Percentiles rank a stretch among this genome's conserved stretches.
Conservation (phyloP, 2,329 filamentous ascomycete genomes). For the Aspergillus neotritici region DNA sequence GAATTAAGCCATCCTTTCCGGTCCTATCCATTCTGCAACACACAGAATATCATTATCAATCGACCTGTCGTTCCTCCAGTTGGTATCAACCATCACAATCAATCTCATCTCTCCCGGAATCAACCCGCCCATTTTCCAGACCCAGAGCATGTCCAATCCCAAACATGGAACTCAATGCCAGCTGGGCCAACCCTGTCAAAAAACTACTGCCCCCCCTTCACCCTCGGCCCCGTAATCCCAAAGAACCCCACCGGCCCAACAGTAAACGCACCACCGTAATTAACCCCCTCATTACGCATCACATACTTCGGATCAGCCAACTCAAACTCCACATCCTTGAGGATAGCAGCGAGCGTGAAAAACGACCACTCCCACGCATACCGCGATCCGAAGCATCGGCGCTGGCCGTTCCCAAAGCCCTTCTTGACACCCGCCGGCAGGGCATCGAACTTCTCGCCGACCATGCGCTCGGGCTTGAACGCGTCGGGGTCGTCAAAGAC, state of each 20-base stretch:
- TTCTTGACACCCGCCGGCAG: conserved; percentile 62
- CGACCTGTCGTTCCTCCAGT: no score
- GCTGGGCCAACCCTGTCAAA: no score
- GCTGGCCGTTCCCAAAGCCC: conserved; percentile 65
- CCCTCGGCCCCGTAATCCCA: conserved; percentile 12
- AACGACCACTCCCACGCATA: conserved; percentile 72
- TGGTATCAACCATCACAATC: no score
- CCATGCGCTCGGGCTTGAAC: conserved; percentile 67
- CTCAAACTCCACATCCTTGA: conserved; percentile 66
- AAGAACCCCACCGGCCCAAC: conserved; percentile 45
- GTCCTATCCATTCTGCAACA: no score
- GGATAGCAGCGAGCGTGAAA: conserved; percentile 55
- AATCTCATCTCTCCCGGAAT: no score
- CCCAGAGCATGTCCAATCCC: no score
- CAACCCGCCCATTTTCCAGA: no score
- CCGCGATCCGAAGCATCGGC: conserved; percentile 64
- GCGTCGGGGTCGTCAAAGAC: conserved; percentile 60
- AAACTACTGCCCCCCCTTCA: no score
- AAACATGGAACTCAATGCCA: no score
- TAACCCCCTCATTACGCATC: conserved; percentile 24
- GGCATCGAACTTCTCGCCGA: conserved; percentile 61
- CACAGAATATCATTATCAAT: no score
- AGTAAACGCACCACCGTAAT: conserved; percentile 50
- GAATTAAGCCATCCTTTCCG: no score
- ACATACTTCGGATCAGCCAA: conserved; percentile 51